These are phyloP conservation scores for Solanum commersonii DNA, from an alignment of 257 asterid genomes.

Conservation along the genomic window DNA sequence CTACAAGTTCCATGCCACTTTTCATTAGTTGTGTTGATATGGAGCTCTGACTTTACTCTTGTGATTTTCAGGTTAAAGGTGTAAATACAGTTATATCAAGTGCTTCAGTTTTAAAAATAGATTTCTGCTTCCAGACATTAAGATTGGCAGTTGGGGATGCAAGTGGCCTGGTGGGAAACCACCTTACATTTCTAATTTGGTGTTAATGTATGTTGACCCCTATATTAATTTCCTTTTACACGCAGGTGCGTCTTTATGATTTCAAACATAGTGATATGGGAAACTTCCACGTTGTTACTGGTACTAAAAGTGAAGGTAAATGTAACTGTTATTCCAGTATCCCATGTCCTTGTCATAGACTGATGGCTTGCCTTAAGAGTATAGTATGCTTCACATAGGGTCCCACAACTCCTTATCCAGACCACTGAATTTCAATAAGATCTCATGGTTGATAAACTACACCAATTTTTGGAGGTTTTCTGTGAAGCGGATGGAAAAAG, in stretches of 20 bases:
- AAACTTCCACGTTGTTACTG: conserved; percentile 47
- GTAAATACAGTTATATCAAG: conserved; percentile 27
- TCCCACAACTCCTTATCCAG: not conserved
- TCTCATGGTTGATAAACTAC: not conserved
- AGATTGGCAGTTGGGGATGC: conserved; percentile 76
- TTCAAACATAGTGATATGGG: conserved; percentile 35
- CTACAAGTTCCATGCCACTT: not conserved
- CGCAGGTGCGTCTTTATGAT: conserved; percentile 56
- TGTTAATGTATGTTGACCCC: not conserved
- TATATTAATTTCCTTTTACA: conserved; percentile 12
- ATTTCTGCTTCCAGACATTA: conserved; percentile 55
- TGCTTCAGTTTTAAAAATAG: conserved; percentile 50
- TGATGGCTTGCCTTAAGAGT: not conserved
- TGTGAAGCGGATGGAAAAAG: not conserved
- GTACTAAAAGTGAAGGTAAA: conserved; percentile 64
- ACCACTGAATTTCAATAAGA: not conserved
- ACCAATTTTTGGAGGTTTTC: not conserved
- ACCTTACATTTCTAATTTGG: conserved; percentile 7
- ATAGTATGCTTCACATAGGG: not conserved
- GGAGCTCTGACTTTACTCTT: not conserved
- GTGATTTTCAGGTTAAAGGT: conserved; percentile 47
- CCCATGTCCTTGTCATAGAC: not conserved
- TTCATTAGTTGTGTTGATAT: not conserved
- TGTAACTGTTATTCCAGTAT: not conserved
- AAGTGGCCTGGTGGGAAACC: conserved; percentile 74